phyloP scores from a whole-genome alignment of 352 stramenopile species.

The Halophytophthora batemanensis region DNA sequence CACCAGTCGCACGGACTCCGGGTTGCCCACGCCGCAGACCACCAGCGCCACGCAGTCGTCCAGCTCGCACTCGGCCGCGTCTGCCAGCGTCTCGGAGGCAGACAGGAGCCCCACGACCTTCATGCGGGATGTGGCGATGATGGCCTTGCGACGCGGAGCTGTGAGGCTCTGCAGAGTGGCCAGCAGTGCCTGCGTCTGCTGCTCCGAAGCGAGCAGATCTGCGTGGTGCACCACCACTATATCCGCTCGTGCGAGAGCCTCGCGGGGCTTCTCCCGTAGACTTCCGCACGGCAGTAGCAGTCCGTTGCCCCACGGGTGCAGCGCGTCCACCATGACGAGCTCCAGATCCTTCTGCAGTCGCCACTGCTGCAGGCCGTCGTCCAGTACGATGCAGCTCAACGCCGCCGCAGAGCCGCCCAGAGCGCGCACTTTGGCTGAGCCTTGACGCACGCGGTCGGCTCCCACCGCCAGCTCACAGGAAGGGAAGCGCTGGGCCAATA shows the following conservation, averaged over 20 bases:
- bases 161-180: constrained; percentile 10
- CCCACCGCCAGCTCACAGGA: constrained; percentile 34
- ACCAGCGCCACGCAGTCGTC: constrained; percentile 29
- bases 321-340: constrained; percentile 67
- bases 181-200: constrained; percentile 15
- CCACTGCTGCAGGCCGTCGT: constrained; percentile 76
- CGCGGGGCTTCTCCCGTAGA: constrained; percentile 41
- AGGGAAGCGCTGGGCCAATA: constrained; percentile 48
- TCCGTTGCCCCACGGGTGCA: constrained; percentile 69
- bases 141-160: constrained; percentile 1
- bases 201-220: constrained; percentile 23
- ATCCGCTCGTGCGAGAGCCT: constrained; percentile 45
- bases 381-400: constrained; percentile 48
- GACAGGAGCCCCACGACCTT: constrained; percentile 28
- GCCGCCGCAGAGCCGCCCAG: constrained; percentile 7
- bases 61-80: constrained; percentile 5
- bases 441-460: constrained; percentile 24
- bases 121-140: constrained; percentile 58
- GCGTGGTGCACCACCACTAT: constrained; percentile 63
- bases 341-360: constrained; percentile 55
- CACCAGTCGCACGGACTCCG: constrained; percentile 46
- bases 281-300: constrained; percentile 51
- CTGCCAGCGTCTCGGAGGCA: constrained; percentile 4
- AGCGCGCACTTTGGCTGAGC: constrained; percentile 30
- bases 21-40: constrained; percentile 67